Evolutionary conservation across 495 filamentous ascomycete species (phyloP), one percentile per base, ranked within the genome.

Genomic region (Penicillium coffeae): DNA sequence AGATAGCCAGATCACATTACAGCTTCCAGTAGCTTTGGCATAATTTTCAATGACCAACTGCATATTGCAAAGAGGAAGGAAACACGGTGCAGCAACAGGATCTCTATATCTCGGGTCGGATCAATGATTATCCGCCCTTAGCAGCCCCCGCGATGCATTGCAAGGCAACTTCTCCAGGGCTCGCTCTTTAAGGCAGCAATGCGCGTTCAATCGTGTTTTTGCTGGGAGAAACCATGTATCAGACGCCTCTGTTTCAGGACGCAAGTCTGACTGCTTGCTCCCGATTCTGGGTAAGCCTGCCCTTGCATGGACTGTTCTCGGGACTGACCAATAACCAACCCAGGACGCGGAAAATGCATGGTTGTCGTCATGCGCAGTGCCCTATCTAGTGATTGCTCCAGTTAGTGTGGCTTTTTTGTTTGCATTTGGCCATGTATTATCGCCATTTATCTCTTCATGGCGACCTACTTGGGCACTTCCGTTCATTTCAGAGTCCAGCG

Each of bases 321-420:
- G 19, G 15, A 36, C 48, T 64, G 33, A 64, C 55, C 50, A 54
- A 59, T 56, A 30, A 30, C 25, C 10, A 30, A 30, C 10, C 42
- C 51, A 82, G 79, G 75, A 82, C 54, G 63, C 73, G 9, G 54
- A 58, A 21, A 69, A 72, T 49, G 80, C 77, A 30, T 70, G 66
- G 39, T 60, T 80, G 37, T 69, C 71, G 10, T 55, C 60, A 44
- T 81, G 76, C 60, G 69, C 69, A 46, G 56, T 79, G 34, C 68
- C 67, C 8, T 70, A 75, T 40, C 55, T 81, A 18, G 67, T 73
- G n/a, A 54, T 63, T 14, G 45, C 77, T 19, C 77, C 79, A 7
- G 71, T 71, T 10, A 45, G 66, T 15, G 19, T 78, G 22, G 57
- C 73, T 38, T 41, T 69, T 35, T 55, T 73, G 15, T 54, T 79